Evolutionary conservation across 1,284 basidiomycete species (phyloP).

Genomic region (Rhodotorula sp.): DNA sequence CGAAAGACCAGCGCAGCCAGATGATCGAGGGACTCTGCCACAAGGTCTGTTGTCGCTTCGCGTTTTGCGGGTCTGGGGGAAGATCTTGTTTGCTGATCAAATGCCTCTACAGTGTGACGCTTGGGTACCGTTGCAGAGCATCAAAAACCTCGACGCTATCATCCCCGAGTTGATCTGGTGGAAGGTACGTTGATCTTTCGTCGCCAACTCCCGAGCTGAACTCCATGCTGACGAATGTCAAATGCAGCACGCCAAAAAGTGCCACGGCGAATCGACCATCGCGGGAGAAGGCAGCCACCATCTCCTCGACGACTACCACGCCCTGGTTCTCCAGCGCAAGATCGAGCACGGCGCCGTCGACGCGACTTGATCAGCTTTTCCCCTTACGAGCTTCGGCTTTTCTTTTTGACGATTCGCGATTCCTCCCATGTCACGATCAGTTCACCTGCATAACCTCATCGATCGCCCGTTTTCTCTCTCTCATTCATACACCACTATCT

Average conservation of each 20-base stretch:
- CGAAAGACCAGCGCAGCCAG: conserved; percentile 60
- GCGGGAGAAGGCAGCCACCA: conserved; percentile 60
- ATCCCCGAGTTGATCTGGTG: conserved; percentile 58
- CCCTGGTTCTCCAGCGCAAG: conserved; percentile 25
- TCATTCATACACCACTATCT: background rate
- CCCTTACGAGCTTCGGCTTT: background rate
- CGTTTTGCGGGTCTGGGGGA: conserved; percentile 11
- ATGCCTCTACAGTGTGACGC: conserved; percentile 18
- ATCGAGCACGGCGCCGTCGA: conserved; percentile 10
- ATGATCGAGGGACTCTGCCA: conserved; percentile 72
- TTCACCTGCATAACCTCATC: background rate
- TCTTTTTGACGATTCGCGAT: background rate
- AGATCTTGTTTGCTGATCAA: background rate
- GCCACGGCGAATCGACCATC: conserved; percentile 54
- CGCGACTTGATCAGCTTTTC: background rate
- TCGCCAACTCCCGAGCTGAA: background rate
- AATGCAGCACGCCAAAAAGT: conserved; percentile 35
- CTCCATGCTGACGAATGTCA: background rate
- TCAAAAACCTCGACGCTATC: conserved; percentile 37
- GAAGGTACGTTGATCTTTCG: conserved; percentile 24
- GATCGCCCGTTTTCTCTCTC: background rate
- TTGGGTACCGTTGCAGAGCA: conserved; percentile 35
- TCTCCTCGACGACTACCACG: conserved; percentile 52
- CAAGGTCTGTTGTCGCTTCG: conserved; percentile 55
- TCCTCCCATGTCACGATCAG: no score